Evolutionary conservation across 352 stramenopile genomes (phyloP).

Genomic region (Pythium oligandrum): DNA sequence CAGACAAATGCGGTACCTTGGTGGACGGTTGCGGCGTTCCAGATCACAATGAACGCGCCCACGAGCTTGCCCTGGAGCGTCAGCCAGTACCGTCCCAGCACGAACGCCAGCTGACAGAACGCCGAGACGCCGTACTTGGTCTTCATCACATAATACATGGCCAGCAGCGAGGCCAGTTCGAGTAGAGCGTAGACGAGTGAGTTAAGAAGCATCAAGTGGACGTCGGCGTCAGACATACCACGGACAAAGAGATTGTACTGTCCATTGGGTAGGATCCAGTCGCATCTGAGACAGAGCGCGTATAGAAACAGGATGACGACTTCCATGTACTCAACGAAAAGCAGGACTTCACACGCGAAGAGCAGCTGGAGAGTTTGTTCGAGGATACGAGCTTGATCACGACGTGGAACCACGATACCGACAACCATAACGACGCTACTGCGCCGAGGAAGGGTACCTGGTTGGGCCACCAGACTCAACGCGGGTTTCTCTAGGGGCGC

Average conservation of each 20-base stretch:
- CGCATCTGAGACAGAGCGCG: not conserved
- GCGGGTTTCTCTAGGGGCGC: no score
- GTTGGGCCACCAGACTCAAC: no score
- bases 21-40: constrained; percentile 8
- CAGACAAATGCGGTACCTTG: constrained; percentile 6
- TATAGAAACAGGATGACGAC: constrained; percentile 10
- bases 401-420: not conserved
- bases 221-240: constrained; percentile 1
- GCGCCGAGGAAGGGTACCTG: no score
- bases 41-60: constrained; percentile 12
- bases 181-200: constrained; percentile 25
- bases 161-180: constrained; percentile 25
- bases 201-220: constrained; percentile 1
- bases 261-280: constrained; percentile 3
- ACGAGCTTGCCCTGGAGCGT: constrained; percentile 33
- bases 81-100: constrained; percentile 29
- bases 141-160: constrained; percentile 20
- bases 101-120: constrained; percentile 27
- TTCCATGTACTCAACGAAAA: constrained; percentile 18
- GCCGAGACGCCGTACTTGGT: constrained; percentile 20
- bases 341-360: constrained; percentile 13
- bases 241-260: constrained; percentile 12
- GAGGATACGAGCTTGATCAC: constrained; percentile 11
- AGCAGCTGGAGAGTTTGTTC: constrained; percentile 16
- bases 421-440: not conserved